A percentile compares a stretch with the other conserved stretches of the same genome.
Conservation (phyloP, 2,329 filamentous ascomycete genomes). For the Pseudopyricularia cyperi region DNA sequence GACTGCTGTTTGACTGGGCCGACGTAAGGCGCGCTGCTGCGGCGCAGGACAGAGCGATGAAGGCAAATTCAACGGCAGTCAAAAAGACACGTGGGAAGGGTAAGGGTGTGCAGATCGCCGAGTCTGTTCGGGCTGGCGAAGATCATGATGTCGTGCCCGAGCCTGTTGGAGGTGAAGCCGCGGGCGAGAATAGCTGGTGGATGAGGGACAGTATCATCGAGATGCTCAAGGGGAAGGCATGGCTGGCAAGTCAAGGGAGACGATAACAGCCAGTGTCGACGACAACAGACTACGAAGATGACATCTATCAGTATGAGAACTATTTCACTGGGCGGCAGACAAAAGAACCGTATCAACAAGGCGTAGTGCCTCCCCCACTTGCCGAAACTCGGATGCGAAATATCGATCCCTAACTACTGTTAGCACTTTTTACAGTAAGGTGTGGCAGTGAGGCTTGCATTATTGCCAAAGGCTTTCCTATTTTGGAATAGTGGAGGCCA, state of each 20-base stretch:
- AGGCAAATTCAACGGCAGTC: slow-evolving; percentile 3
- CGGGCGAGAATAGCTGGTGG: slow-evolving; percentile 34
- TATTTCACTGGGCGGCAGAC: neutral
- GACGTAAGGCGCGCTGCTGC: slow-evolving; percentile 22
- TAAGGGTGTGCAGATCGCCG: neutral
- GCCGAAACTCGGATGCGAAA: neutral
- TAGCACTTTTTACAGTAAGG: neutral
- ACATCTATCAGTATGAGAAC: neutral
- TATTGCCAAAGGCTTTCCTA: neutral
- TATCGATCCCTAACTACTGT: neutral
- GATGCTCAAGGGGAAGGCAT: slow-evolving; percentile 39
- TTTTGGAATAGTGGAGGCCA: neutral
- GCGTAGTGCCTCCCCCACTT: neutral
- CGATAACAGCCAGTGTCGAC: neutral
- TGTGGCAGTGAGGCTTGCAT: neutral
- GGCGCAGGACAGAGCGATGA: slow-evolving; percentile 9
- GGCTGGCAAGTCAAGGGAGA: slow-evolving; percentile 30
- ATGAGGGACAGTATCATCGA: slow-evolving; percentile 41
- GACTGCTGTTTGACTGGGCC: slow-evolving; percentile 43
- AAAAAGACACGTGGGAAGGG: slow-evolving; percentile 8
- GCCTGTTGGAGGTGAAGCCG: slow-evolving; percentile 1
- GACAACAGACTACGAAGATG: neutral
- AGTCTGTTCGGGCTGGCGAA: neutral
- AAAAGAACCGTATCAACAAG: neutral
- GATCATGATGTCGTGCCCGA: neutral